A percentile compares a stretch with the other conserved stretches of the same genome.
Conservation (phyloP, 208 protist genomes). For the Acanthamoeba sp. region DNA sequence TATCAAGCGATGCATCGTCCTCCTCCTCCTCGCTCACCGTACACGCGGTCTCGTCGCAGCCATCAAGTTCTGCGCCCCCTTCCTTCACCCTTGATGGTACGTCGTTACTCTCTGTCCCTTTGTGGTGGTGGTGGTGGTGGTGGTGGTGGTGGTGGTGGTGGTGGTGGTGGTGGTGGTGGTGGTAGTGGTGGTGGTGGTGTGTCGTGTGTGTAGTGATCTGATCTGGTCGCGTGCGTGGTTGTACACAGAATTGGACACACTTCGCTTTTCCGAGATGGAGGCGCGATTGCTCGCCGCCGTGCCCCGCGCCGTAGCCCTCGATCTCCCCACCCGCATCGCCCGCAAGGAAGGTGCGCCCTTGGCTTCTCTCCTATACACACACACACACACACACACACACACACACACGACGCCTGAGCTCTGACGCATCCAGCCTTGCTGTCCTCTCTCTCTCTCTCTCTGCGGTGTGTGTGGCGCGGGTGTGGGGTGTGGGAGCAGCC, state of each 20-base stretch:
- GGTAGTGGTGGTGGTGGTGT: neutral
- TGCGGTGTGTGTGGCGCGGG: too few species aligned
- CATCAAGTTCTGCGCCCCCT: neutral
- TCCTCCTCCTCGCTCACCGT: too few species aligned
- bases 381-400: too few species aligned
- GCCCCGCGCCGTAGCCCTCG: neutral
- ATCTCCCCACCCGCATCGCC: neutral
- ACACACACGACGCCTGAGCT: too few species aligned
- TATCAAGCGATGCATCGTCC: too few species aligned
- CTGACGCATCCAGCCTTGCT: too few species aligned
- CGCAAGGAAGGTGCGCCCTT: constrained; percentile 3
- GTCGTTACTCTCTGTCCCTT: neutral
- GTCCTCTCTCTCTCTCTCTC: neutral
- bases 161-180: neutral
- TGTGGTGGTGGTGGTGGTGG: neutral
- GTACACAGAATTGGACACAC: neutral
- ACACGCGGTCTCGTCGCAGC: too few species aligned
- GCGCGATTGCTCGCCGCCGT: neutral
- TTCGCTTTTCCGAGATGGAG: constrained; percentile 12
- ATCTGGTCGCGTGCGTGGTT: neutral
- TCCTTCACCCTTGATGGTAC: neutral
- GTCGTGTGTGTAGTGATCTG: neutral
- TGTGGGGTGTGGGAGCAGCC: too few species aligned
- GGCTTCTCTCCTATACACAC: too few species aligned
- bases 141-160: neutral